A percentile compares a stretch with the other conserved stretches of the same genome.
Conservation (phyloP, 2,329 filamentous ascomycete genomes). For the Talaromyces sp. region DNA sequence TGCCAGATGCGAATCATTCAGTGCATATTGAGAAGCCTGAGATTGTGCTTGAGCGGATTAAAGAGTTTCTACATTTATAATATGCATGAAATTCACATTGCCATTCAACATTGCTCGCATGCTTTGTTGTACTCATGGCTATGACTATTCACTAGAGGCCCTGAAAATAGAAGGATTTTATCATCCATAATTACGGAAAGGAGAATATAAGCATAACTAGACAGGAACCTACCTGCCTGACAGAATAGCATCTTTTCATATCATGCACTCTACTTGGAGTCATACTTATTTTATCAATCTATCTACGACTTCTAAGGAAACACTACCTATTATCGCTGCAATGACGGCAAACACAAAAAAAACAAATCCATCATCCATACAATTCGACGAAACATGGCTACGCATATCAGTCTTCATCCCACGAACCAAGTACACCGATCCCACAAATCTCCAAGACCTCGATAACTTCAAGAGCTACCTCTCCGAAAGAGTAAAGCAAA, state of each 20-base stretch:
- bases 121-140: not conserved
- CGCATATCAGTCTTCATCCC: not conserved
- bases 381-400: not conserved
- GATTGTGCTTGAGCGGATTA: not conserved
- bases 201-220: not conserved
- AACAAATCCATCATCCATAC: not conserved
- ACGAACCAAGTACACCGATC: not conserved
- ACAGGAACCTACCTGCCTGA: not conserved
- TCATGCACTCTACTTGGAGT: not conserved
- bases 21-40: slow-evolving; percentile 2
- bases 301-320: not conserved
- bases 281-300: not conserved
- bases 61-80: not conserved
- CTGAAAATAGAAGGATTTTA: not conserved
- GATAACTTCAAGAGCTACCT: not conserved
- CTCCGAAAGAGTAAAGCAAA: not conserved
- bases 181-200: not conserved
- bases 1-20: not conserved
- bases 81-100: not conserved
- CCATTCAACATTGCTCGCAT: not conserved
- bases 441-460: not conserved
- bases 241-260: not conserved
- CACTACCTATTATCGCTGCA: too few species aligned
- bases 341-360: not conserved
- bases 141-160: not conserved